Percentiles rank a stretch among this genome's conserved stretches.
Conservation (phyloP, 129 eudicot species). For the Arctium lappa region DNA sequence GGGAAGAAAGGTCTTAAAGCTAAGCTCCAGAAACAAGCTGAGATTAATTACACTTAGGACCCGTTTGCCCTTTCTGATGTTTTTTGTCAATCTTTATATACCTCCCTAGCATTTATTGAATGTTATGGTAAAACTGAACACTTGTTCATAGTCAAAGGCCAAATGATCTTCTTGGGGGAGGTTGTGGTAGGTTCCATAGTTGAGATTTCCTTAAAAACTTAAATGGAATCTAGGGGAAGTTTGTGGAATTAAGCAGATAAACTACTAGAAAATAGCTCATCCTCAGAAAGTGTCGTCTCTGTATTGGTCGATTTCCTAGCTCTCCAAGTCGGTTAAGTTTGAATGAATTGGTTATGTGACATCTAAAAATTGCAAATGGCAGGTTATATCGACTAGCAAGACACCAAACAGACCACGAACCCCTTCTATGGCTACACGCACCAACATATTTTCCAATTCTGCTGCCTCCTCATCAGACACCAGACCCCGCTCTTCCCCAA, state of each 20-base stretch:
- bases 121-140: no score
- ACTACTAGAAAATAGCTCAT: neutral
- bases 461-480: constrained; percentile 25
- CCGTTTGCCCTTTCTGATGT: no score
- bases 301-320: neutral
- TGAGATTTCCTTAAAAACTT: neutral
- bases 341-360: neutral
- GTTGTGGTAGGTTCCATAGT: neutral
- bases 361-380: neutral
- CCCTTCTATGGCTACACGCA: constrained; percentile 19
- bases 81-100: no score
- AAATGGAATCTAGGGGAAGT: neutral
- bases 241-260: neutral
- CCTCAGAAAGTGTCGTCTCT: no score
- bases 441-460: constrained; percentile 24
- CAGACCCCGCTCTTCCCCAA: constrained; percentile 18
- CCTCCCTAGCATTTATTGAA: no score
- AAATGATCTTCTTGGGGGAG: no score
- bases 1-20: no score
- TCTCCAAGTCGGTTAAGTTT: neutral
- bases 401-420: constrained; percentile 34
- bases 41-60: no score
- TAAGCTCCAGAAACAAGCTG: no score
- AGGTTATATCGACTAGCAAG: constrained; percentile 32
- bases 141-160: no score